Percentiles rank a stretch among this genome's conserved stretches.
Conservation (phyloP, 2,329 filamentous ascomycete species). For the Helminthosporium solani region DNA sequence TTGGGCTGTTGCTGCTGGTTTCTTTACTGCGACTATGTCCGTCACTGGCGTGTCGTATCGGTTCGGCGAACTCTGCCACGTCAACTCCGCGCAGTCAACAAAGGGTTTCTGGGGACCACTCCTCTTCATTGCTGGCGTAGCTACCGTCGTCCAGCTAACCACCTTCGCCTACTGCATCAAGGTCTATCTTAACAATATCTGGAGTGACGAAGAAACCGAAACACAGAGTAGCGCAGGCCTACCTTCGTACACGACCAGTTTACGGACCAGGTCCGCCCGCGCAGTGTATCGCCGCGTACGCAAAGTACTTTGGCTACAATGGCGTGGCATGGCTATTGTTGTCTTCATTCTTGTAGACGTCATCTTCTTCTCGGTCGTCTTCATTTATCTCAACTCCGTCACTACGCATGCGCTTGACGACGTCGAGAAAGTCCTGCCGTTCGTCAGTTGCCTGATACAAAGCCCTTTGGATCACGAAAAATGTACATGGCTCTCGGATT, state of each 20-base stretch:
- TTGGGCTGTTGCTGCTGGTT: conserved; percentile 79
- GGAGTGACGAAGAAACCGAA: conserved; percentile 69
- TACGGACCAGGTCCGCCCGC: conserved; percentile 76
- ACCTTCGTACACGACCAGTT: conserved; percentile 67
- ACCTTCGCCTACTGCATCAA: conserved; percentile 88
- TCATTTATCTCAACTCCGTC: conserved; percentile 74
- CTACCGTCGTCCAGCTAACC: conserved; percentile 76
- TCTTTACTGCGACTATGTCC: conserved; percentile 73
- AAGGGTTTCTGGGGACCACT: conserved; percentile 89
- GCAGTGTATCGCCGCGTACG: conserved; percentile 86
- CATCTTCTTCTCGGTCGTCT: conserved; percentile 89
- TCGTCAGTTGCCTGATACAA: conserved; percentile 69
- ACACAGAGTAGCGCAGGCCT: conserved; percentile 63
- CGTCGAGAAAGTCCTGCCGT: conserved; percentile 59
- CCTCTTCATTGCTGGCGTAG: conserved; percentile 72
- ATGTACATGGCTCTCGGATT: conserved; percentile 63
- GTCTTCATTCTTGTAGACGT: conserved; percentile 88
- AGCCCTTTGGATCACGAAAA: conserved; percentile 61
- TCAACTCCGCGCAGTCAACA: conserved; percentile 84
- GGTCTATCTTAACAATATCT: conserved; percentile 82
- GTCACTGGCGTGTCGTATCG: conserved; percentile 92
- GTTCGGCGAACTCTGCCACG: conserved; percentile 88
- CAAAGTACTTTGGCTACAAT: conserved; percentile 86
- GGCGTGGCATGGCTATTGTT: conserved; percentile 88
- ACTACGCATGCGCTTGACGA: conserved; percentile 59